Base-by-base conservation (phyloP, 345 rosid genomes). In the Eucalyptus brandiana region DNA sequence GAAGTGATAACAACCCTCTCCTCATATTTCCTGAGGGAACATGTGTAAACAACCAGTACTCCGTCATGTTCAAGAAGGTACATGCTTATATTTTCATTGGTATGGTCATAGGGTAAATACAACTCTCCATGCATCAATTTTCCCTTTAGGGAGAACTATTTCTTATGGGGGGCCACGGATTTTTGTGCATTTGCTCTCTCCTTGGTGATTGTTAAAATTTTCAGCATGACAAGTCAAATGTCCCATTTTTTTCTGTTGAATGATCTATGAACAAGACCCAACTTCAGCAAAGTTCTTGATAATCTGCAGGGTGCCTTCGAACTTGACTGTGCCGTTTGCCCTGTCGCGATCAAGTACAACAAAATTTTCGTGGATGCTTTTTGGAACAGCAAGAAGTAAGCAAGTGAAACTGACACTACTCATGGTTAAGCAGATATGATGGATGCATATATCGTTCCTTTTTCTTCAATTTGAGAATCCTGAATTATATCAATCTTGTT, bases 11-110 rank as follows among this genome's bases (percentile, higher is more conserved):
- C 90, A 96, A 97, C 88, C 98, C 99, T 91, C 97, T 98, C 92
- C 98, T 98, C 88, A 96, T 98, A 93, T 98, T 98, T 93, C 99
- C 99, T 28, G 99, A 98, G 91, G 99, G 99, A 67, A 98, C 99
- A 8, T 97, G 99, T 86, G 99, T 98, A 87, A 97, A 97, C 92
- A 98, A 98, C 89, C 96, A 97, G 86, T 98, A 96, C 89, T 95
- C 97, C 3, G 99, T 98, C 67, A 98, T 98, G 99, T 98, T 98
- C 92, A 98, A 98, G 93, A 98, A 98, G 99, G 99, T 97, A 90
- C 17, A 58, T 51, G 26, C 87, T 19, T 49, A 18, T 19, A 18
- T 53, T 40, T 37, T 76, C 28, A 40, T 76, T 2, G 28, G 28
- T 40, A 40, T 19, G 30, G 15, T 76, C 83, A 76, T 11, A 37